phyloP scores from a whole-genome alignment of 2,329 filamentous ascomycete species.

The Alternaria metachromatica region DNA sequence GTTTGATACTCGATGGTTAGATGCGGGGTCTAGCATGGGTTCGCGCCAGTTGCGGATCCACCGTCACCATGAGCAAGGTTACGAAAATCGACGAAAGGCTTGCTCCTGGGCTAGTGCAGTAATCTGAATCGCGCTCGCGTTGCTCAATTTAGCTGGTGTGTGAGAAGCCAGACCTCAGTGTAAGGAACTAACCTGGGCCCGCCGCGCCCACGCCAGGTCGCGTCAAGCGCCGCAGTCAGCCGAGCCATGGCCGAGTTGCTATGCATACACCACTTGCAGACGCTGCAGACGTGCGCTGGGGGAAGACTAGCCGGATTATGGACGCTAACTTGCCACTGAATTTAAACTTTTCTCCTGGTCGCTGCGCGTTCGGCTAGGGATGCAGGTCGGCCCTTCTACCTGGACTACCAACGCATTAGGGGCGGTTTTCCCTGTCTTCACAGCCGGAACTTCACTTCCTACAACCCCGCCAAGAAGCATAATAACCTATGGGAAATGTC shows the following conservation, averaged over 20 bases:
- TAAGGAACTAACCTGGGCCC: constrained; percentile 22
- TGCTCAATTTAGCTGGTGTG: constrained; percentile 40
- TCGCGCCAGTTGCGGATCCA: constrained; percentile 42
- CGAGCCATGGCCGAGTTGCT: constrained; percentile 40
- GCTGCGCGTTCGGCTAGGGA: constrained; percentile 21
- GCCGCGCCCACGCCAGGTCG: constrained; percentile 19
- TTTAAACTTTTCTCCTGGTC: constrained; percentile 30
- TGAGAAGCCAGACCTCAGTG: constrained; percentile 20
- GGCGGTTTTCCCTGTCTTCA: constrained; percentile 19
- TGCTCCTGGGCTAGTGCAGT: constrained; percentile 37
- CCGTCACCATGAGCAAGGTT: constrained; percentile 34
- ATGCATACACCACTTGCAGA: constrained; percentile 26
- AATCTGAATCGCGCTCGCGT: constrained; percentile 37
- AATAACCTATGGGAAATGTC: constrained; percentile 20
- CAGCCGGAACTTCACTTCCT: constrained; percentile 26
- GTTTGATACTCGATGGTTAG: constrained; percentile 29
- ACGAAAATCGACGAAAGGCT: constrained; percentile 29
- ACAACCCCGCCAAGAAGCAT: constrained; percentile 21
- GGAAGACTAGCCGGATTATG: constrained; percentile 26
- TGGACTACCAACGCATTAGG: constrained; percentile 20
- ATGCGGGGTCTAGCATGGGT: constrained; percentile 47
- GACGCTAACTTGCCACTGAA: constrained; percentile 38
- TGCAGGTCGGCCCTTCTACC: constrained; percentile 33
- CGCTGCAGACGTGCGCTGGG: constrained; percentile 14
- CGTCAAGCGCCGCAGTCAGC: constrained; percentile 34